phyloP scores from a whole-genome alignment of 2,329 filamentous ascomycete genomes.

The Reticulascus tulasneorum region DNA sequence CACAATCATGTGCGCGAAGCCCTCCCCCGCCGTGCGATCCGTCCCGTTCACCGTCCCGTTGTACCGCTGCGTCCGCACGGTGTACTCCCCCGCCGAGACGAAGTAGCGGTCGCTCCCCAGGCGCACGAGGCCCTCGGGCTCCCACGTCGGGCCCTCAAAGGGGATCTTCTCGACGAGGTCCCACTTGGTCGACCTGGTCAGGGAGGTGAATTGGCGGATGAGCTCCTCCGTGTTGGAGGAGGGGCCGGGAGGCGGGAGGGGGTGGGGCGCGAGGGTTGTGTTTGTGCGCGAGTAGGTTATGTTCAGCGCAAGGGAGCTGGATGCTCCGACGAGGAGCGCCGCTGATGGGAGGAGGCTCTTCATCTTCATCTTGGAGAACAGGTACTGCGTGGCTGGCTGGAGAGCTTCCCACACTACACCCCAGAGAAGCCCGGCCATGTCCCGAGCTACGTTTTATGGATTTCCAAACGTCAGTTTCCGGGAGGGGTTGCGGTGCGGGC shows the following conservation, averaged over 20 bases:
- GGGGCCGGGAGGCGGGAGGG: conserved; percentile 30
- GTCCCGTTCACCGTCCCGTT: conserved; percentile 43
- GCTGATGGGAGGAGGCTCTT: too few relatives aligned
- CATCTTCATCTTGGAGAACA: too few relatives aligned
- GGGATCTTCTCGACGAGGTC: conserved; percentile 34
- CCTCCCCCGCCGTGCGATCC: conserved; percentile 39
- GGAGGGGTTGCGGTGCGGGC: too few relatives aligned
- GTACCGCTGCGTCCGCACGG: conserved; percentile 32
- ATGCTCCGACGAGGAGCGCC: neutral
- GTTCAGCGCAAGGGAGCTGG: conserved; percentile 19
- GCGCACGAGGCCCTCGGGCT: conserved; percentile 45
- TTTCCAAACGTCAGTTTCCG: too few relatives aligned
- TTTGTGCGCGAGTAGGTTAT: conserved; percentile 26
- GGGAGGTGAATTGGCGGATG: conserved; percentile 27
- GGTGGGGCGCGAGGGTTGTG: conserved; percentile 25
- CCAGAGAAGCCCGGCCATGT: too few relatives aligned
- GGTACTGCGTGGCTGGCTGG: too few relatives aligned
- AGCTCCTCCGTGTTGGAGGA: conserved; percentile 30
- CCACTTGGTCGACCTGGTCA: conserved; percentile 37
- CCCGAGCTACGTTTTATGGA: too few relatives aligned
- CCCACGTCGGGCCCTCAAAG: conserved; percentile 41
- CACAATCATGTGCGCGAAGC: conserved; percentile 41
- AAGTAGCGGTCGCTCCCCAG: conserved; percentile 38
- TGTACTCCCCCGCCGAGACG: conserved; percentile 41
- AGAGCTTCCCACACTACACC: too few relatives aligned